Conservation (phyloP, 768 basidiomycete genomes). For the Mrakia gelida region DNA sequence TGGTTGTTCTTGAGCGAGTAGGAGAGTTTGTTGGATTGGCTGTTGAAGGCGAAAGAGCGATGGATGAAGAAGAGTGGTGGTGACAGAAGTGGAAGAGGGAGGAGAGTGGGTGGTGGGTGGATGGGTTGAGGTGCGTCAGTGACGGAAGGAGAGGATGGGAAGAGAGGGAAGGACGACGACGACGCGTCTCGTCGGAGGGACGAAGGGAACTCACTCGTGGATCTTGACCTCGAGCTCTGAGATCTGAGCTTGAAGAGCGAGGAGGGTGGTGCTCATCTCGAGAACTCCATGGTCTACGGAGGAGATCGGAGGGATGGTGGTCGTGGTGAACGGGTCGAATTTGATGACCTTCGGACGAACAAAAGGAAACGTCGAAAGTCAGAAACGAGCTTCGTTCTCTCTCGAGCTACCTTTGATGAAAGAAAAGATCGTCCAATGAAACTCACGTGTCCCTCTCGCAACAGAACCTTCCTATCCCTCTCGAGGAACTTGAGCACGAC, state of each 20-base stretch:
- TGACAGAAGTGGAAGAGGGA: too few relatives aligned
- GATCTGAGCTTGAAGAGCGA: conserved; percentile 64
- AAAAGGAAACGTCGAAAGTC: not conserved
- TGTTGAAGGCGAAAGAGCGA: conserved; percentile 40
- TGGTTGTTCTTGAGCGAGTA: conserved; percentile 63
- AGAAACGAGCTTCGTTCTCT: too few relatives aligned
- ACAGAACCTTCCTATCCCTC: conserved; percentile 64
- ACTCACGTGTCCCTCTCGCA: conserved; percentile 65
- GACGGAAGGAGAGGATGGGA: not conserved
- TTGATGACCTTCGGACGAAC: conserved; percentile 64
- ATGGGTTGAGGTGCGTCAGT: too few relatives aligned
- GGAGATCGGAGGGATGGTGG: conserved; percentile 53
- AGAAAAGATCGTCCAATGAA: not conserved
- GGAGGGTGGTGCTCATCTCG: conserved; percentile 68
- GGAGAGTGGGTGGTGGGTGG: too few relatives aligned
- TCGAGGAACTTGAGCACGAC: conserved; percentile 73
- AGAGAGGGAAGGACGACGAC: not conserved
- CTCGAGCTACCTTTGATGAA: not conserved
- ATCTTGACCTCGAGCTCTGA: conserved; percentile 65
- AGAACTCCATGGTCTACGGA: conserved; percentile 78
- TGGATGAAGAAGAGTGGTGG: too few relatives aligned
- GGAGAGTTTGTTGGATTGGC: conserved; percentile 64
- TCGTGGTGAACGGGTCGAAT: conserved; percentile 51
- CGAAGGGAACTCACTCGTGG: conserved; percentile 55
- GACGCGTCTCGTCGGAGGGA: not conserved